Evolutionary conservation across 805 yeast genomes (phyloP), one percentile per base, ranked within the genome.

Genomic region (Starmerella gropengiesseri): DNA sequence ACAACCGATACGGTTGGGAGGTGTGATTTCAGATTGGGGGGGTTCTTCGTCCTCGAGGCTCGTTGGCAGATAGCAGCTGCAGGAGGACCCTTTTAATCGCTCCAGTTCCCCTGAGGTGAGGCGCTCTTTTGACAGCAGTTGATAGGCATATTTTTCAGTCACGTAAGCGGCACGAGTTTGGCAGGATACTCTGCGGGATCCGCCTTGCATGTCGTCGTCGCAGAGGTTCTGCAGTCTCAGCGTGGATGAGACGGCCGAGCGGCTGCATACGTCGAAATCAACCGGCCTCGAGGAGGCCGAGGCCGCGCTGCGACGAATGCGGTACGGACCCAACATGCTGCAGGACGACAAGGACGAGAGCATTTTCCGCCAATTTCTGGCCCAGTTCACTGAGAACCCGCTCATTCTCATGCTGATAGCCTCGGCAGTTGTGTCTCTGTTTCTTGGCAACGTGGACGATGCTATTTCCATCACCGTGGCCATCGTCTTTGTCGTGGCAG

Each of bases 391-490:
- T 55, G 87, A 82, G 53, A 95, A 91, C 63, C 96, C 95, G 19
- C 69, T 91, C 64, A 89, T 91, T 51, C 66, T 91, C 52, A 66
- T 91, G 45, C 70, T 91, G 55, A 82, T 87, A 31, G 96, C 91
- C 0, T 85, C 96, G 0, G 96, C 98, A 0, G 73, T 72, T 2
- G 70, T 91, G 27, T 78, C 93, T 49, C 82, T 89, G 52, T 62
- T 83, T 54, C 84, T 91, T 93, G 95, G 95, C n/a, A 91, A 91
- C 63, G 75, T 77, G 25, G 96, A 91, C 59, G 99, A 91, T 61
- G 94, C 97, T 2, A 67, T 91, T n/a, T 78, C 91, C 52, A 91
- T 91, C 53, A 79, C 96, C 0, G 67, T 87, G 49, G 98, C 98
- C 3, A 84, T 91, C 38, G 55, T 83, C 33, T 87, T 91, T 52